These are phyloP conservation scores for Binderoboletus segoi DNA, from an alignment of 1,284 basidiomycete species.

Conservation along the genomic window DNA sequence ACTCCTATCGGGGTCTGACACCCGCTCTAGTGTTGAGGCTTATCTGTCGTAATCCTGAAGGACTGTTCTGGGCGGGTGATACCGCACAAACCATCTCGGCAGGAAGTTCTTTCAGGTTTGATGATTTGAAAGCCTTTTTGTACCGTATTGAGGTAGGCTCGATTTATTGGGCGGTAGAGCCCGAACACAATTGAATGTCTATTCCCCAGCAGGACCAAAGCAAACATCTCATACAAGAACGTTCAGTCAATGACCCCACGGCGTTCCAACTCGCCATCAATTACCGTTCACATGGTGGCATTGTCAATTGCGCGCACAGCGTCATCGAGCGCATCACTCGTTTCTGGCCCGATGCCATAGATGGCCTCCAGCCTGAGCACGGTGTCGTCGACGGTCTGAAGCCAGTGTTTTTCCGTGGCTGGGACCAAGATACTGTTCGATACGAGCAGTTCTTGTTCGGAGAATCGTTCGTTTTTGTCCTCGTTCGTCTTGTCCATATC, in stretches of 20 bases:
- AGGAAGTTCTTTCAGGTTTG: constrained; percentile 72
- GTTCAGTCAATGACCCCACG: constrained; percentile 38
- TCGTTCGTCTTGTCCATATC: not conserved
- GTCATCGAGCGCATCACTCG: constrained; percentile 62
- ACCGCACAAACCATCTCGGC: constrained; percentile 77
- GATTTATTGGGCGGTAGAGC: not conserved
- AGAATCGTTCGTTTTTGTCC: constrained; percentile 38
- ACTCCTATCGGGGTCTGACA: not conserved
- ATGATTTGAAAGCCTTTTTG: constrained; percentile 70
- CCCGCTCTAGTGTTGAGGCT: constrained; percentile 55
- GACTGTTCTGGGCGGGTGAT: constrained; percentile 79
- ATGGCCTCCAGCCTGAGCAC: constrained; percentile 56
- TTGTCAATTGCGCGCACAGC: constrained; percentile 66
- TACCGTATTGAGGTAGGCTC: constrained; percentile 55
- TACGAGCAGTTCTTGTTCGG: constrained; percentile 64
- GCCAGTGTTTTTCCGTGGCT: constrained; percentile 61
- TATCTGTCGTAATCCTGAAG: constrained; percentile 63
- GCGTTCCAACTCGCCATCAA: constrained; percentile 66
- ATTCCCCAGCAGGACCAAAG: constrained; percentile 24
- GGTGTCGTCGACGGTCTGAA: constrained; percentile 61
- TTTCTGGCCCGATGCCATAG: constrained; percentile 72
- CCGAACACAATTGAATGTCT: not conserved
- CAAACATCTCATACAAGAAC: constrained; percentile 13
- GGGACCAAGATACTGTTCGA: constrained; percentile 53
- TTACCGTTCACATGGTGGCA: constrained; percentile 73